phyloP scores from a whole-genome alignment of 352 stramenopile species.

The Poterioochromonas sp. region DNA sequence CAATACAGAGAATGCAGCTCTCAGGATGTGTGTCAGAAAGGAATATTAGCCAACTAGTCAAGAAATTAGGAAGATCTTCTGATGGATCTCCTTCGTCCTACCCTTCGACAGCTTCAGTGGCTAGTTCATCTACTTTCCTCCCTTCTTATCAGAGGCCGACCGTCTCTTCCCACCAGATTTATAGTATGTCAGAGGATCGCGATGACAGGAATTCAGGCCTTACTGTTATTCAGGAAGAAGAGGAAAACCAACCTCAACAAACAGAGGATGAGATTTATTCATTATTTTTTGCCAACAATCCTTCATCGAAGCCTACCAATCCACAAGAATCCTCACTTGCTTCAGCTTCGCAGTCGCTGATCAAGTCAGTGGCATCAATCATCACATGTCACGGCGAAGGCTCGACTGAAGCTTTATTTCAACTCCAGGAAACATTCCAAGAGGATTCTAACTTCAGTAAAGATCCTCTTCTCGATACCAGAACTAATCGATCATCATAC shows the following conservation, averaged over 20 bases:
- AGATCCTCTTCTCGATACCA: too few relatives aligned
- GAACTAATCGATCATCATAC: too few relatives aligned
- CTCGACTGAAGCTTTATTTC: neutral
- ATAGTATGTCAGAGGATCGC: too few relatives aligned
- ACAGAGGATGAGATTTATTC: too few relatives aligned
- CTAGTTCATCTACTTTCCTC: neutral
- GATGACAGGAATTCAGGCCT: too few relatives aligned
- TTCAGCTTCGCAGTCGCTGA: neutral
- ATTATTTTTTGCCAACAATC: neutral
- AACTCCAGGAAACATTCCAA: neutral
- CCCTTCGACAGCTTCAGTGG: neutral
- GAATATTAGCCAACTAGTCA: neutral
- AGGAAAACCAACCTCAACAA: too few relatives aligned
- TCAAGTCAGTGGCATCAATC: neutral
- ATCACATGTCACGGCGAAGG: neutral
- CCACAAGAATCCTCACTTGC: too few relatives aligned
- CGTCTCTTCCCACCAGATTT: neutral
- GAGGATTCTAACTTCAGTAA: too few relatives aligned
- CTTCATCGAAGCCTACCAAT: too few relatives aligned
- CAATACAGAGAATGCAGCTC: slow-evolving; percentile 22
- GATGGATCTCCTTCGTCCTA: too few relatives aligned
- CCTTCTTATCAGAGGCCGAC: neutral
- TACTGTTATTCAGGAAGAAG: too few relatives aligned
- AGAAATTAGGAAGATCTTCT: neutral
- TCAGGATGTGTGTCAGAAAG: slow-evolving; percentile 15